Base-by-base conservation (phyloP, 1,284 basidiomycete species). In the Pulveroboletus sp. region DNA sequence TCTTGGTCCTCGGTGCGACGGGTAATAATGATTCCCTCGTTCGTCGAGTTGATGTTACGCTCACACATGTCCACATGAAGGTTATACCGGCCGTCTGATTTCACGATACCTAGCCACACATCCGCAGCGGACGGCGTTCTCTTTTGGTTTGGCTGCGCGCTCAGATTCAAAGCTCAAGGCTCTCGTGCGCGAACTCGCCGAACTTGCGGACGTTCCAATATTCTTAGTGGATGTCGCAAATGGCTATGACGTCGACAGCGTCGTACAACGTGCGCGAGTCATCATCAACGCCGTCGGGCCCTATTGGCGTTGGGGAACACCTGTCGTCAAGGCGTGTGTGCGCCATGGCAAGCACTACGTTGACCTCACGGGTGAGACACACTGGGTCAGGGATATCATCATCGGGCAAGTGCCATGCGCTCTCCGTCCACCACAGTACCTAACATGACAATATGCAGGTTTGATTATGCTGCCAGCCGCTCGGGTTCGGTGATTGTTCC, bases 231-330 rank as follows among this genome's bases (percentile, higher is more conserved):
- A 89, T 60, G 78, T 86, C 11, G 74, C 75, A 22, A 73, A 80
- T 20, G 62, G 62, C 10, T 71, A 73, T 17, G 73, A 81, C 29
- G 67, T 90, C 2, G 82, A 86, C 53, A 72, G 65, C 5, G 79
- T 75, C 3, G 82, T 91, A n/a, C 77, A 77, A 61, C 67, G 67
- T 24, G 75, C 81, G 3, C 79, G 78, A 49, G 85, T 91, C 22
- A 79, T 91, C 38, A 82, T 90, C 54, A 90, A 86, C 64, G 75
- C 83, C 26, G 81, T 86, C 20, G 88, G 87, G 4, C 87, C 87
- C 8, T 91, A 78, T 64, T 85, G 80, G 80, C 69, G 69, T 18
- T 87, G 77, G 76, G 86, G 87, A 1, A 83, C 81, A 22, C 78
- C 82, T 15, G 83, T 91, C 26, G 87, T 90, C 22, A 71, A 68